Evolutionary conservation across 768 basidiomycete species (phyloP), one percentile per base, ranked within the genome.

Genomic region (Auriculariales sp.): DNA sequence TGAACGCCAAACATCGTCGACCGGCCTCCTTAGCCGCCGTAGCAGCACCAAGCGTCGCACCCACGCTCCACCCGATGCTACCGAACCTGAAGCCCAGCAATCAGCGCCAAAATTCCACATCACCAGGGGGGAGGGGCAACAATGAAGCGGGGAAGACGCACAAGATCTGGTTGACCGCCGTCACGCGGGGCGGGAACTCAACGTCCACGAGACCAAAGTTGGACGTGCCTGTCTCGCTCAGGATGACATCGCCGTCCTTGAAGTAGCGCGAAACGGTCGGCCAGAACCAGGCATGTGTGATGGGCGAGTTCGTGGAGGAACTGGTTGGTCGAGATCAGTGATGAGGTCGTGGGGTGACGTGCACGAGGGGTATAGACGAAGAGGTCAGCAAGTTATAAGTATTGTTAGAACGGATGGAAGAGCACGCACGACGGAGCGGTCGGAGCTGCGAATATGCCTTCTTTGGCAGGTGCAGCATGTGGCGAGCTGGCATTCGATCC

Each of bases 41-140:
- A 3, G 87, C 83, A 4, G 82, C 83, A 28, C 91, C 90, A 0
- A 92, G 73, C 15, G 76, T 73, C 70, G 66, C 62, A 68, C 88
- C 87, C 33, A 84, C 78, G 15, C 83, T 78, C 82, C 83, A 95
- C 0, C 93, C 93, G 55, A 97, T 95, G n/a, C n/a, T n/a, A 22
- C 35, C n/a, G n/a, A 15, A 36, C n/a, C n/a, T 9, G 35, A n/a
- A 36, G n/a, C 22, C n/a, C 35, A 36, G 10, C 7, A 11, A 36
- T 6, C n/a, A 36, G 15, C 5, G 22, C 1, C 22, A 3, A n/a
- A 22, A 2, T 6, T 6, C n/a, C 35, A 15, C 15, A n/a, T n/a
- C n/a, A n/a, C n/a, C n/a, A n/a, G n/a, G n/a, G n/a, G n/a, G n/a
- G n/a, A n/a, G n/a, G n/a, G n/a, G n/a, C n/a, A n/a, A n/a, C n/a